Percentiles rank a stretch among this genome's conserved stretches.
These are phyloP conservation scores for Pinus tabuliformis DNA, from an alignment of 75 land plant genomes.

Conservation along the genomic window DNA sequence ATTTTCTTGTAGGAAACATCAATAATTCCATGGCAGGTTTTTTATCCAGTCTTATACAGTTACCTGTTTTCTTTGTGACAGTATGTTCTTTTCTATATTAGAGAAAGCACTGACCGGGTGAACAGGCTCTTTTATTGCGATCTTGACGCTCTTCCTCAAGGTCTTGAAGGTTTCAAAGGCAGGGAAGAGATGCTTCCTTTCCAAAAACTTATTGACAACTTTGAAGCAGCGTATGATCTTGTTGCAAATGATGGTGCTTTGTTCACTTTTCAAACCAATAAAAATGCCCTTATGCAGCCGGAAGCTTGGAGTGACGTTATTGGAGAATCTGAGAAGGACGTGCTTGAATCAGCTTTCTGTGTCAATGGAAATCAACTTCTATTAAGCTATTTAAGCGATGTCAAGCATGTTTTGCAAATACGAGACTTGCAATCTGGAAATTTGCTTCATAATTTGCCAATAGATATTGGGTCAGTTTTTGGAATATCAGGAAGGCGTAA, in stretches of 20 bases:
- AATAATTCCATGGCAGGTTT: background rate
- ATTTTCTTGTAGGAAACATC: background rate
- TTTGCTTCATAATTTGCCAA: constrained; percentile 57
- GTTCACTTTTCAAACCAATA: constrained; percentile 93
- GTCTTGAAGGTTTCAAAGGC: constrained; percentile 55
- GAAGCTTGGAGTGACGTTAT: constrained; percentile 75
- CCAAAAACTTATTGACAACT: constrained; percentile 74
- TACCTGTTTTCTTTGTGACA: background rate
- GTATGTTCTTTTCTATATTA: constrained; percentile 47
- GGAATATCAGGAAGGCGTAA: constrained; percentile 70
- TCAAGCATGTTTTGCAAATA: constrained; percentile 77
- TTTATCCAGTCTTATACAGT: background rate
- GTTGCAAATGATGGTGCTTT: constrained; percentile 82
- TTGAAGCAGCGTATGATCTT: constrained; percentile 76
- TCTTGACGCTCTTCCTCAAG: constrained; percentile 55
- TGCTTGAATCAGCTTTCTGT: constrained; percentile 54
- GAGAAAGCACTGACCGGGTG: constrained; percentile 82
- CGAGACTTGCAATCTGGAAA: constrained; percentile 70
- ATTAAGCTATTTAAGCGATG: constrained; percentile 85
- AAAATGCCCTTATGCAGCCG: constrained; percentile 79
- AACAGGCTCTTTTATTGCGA: constrained; percentile 87
- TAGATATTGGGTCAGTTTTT: constrained; percentile 90
- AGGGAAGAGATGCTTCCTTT: constrained; percentile 68
- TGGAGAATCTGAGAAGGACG: constrained; percentile 71
- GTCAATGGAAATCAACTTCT: constrained; percentile 66